phyloP scores from a whole-genome alignment of 2,329 filamentous ascomycete species.

The Penicillium sp. region DNA sequence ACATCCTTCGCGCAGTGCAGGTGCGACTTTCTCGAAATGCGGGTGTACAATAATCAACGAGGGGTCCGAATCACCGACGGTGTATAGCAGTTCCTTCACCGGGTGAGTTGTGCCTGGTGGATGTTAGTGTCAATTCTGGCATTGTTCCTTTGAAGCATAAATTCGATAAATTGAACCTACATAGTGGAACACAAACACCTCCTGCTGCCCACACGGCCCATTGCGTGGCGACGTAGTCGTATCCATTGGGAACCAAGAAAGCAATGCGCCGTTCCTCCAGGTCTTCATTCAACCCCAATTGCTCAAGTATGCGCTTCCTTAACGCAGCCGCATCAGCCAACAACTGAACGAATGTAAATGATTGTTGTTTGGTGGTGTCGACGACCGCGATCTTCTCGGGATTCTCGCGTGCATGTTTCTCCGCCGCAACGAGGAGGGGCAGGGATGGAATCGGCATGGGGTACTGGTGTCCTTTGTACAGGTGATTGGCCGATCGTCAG shows the following conservation, averaged over 20 bases:
- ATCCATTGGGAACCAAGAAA: slow-evolving; percentile 41
- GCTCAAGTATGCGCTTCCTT: slow-evolving; percentile 37
- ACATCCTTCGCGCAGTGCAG: slow-evolving; percentile 31
- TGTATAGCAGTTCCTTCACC: slow-evolving; percentile 42
- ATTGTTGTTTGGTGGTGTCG: slow-evolving; percentile 38
- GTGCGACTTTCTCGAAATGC: slow-evolving; percentile 35
- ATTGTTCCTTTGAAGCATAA: not conserved
- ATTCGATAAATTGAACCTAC: slow-evolving; percentile 29
- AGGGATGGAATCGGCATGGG: slow-evolving; percentile 36
- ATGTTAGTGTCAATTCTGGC: slow-evolving; percentile 5
- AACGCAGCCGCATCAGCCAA: slow-evolving; percentile 38
- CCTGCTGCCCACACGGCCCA: slow-evolving; percentile 46
- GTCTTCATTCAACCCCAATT: slow-evolving; percentile 29
- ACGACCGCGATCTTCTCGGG: slow-evolving; percentile 39
- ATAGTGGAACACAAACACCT: slow-evolving; percentile 44
- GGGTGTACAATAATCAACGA: slow-evolving; percentile 43
- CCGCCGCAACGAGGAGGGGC: slow-evolving; percentile 40
- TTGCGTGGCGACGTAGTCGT: slow-evolving; percentile 43
- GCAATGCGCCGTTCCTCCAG: slow-evolving; percentile 40
- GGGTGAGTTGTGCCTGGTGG: slow-evolving; percentile 41
- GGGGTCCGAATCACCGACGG: slow-evolving; percentile 42
- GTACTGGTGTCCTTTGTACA: not conserved
- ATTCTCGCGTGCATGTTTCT: slow-evolving; percentile 33
- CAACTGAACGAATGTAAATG: slow-evolving; percentile 42
- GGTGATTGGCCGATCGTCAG: not conserved